These are phyloP conservation scores for Clonostachys rhizophaga DNA, from an alignment of 2,329 filamentous ascomycete genomes.

Conservation along the genomic window DNA sequence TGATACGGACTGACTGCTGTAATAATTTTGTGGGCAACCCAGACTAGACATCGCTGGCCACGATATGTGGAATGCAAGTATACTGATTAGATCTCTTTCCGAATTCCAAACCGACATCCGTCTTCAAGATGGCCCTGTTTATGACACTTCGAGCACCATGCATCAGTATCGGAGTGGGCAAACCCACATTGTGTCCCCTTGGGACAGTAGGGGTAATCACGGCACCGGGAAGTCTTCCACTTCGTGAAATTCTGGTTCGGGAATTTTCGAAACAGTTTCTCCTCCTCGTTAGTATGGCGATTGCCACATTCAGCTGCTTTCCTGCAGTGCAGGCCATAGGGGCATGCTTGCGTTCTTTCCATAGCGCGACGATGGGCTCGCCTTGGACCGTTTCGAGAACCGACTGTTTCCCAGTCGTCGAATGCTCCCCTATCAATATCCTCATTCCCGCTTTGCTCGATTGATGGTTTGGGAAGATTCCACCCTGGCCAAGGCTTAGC, in stretches of 20 bases:
- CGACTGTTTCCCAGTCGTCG: background rate
- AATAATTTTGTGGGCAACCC: too few relatives aligned
- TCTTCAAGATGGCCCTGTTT: too few relatives aligned
- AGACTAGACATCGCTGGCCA: too few relatives aligned
- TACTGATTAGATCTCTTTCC: too few relatives aligned
- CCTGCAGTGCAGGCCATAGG: constrained; percentile 4
- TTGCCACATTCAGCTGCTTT: constrained; percentile 2
- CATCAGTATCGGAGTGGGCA: too few relatives aligned
- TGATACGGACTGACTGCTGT: too few relatives aligned
- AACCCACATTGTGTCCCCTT: too few relatives aligned
- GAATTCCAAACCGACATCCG: too few relatives aligned
- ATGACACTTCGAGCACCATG: too few relatives aligned
- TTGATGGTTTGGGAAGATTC: background rate
- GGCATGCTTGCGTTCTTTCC: constrained; percentile 2
- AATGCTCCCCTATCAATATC: background rate
- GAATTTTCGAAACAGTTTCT: background rate
- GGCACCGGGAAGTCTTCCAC: constrained; percentile 3
- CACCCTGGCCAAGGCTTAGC: too few relatives aligned
- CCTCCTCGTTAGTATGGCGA: constrained; percentile 1
- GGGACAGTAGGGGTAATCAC: too few relatives aligned
- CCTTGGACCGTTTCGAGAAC: background rate
- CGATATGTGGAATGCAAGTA: too few relatives aligned
- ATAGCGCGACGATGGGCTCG: background rate
- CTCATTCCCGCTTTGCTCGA: background rate
- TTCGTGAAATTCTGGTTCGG: constrained; percentile 1